phyloP scores from a whole-genome alignment of 2,329 filamentous ascomycete genomes.

The Mycosphaerella sp. region DNA sequence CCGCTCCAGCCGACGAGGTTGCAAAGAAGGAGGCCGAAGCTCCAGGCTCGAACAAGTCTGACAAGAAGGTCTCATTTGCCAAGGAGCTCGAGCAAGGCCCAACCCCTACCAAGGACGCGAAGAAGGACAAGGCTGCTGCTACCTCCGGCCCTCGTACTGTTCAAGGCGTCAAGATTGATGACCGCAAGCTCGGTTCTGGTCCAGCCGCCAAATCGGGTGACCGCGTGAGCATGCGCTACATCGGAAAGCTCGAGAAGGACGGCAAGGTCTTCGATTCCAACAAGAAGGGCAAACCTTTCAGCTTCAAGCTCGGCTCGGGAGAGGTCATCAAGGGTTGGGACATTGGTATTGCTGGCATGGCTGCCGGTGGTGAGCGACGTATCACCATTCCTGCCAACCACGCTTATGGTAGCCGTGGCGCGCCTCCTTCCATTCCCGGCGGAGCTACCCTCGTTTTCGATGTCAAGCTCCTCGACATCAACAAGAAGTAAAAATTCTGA shows the following conservation, averaged over 20 bases:
- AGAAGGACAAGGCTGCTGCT: conserved; percentile 47
- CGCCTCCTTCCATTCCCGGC: conserved; percentile 73
- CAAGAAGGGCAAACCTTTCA: conserved; percentile 98
- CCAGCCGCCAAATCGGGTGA: conserved; percentile 83
- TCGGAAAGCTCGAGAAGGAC: conserved; percentile 82
- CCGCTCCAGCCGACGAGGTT: conserved; percentile 44
- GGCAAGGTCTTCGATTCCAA: conserved; percentile 96
- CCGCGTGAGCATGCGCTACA: conserved; percentile 91
- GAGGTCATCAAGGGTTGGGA: conserved; percentile 99
- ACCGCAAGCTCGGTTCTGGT: conserved; percentile 86
- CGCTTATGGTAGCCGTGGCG: conserved; percentile 76
- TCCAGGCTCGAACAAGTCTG: conserved; percentile 46
- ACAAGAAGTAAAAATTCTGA: conserved; percentile 21
- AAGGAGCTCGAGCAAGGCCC: conserved; percentile 98
- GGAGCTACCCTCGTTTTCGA: conserved; percentile 94
- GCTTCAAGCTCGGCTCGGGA: conserved; percentile 86
- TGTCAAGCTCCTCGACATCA: conserved; percentile 47
- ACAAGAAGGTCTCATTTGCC: conserved; percentile 98
- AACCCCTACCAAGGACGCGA: conserved; percentile 56
- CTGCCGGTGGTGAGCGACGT: conserved; percentile 85
- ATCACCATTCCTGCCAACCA: conserved; percentile 80
- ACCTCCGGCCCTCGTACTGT: conserved; percentile 68
- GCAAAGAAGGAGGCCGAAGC: conserved; percentile 53
- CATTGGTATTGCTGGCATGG: conserved; percentile 86
- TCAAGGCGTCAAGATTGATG: conserved; percentile 85